Conservation (phyloP, 495 filamentous ascomycete genomes). For the Acidomyces sp. region DNA sequence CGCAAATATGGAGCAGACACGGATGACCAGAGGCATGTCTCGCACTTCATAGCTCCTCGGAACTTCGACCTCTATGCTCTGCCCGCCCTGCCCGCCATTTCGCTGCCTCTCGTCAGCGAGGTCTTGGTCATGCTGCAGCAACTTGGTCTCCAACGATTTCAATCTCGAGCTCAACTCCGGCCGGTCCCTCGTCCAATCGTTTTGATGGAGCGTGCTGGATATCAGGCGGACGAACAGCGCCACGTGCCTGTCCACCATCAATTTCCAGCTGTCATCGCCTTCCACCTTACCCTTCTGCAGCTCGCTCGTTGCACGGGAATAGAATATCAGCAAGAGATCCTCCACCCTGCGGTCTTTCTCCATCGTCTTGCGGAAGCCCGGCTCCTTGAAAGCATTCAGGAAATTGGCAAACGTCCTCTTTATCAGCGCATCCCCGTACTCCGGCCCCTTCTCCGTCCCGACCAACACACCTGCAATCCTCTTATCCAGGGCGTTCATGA, state of each 20-base stretch:
- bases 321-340: slow-evolving; percentile 77
- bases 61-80: slow-evolving; percentile 58
- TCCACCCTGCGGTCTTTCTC: slow-evolving; percentile 92
- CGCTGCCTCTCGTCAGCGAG: slow-evolving; percentile 44
- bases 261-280: slow-evolving; percentile 84
- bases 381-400: slow-evolving; percentile 61
- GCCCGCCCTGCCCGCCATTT: slow-evolving; percentile 42
- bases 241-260: slow-evolving; percentile 85
- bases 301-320: slow-evolving; percentile 82
- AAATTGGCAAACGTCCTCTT: slow-evolving; percentile 73
- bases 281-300: slow-evolving; percentile 64
- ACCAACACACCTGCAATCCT: slow-evolving; percentile 52
- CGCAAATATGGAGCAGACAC: slow-evolving; percentile 73
- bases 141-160: slow-evolving; percentile 75
- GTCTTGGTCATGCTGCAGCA: slow-evolving; percentile 90
- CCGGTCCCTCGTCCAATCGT: slow-evolving; percentile 66
- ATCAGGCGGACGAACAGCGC: slow-evolving; percentile 89
- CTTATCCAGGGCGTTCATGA: slow-evolving; percentile 56
- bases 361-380: slow-evolving; percentile 59
- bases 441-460: slow-evolving; percentile 58
- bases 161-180: slow-evolving; percentile 71
- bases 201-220: slow-evolving; percentile 60
- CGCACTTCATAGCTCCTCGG: slow-evolving; percentile 83
- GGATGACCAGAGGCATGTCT: slow-evolving; percentile 89
- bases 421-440: slow-evolving; percentile 63